Evolutionary conservation across 805 yeast genomes (phyloP), one percentile per base, ranked within the genome.

Genomic region (Cyberlindnera suaveolens): DNA sequence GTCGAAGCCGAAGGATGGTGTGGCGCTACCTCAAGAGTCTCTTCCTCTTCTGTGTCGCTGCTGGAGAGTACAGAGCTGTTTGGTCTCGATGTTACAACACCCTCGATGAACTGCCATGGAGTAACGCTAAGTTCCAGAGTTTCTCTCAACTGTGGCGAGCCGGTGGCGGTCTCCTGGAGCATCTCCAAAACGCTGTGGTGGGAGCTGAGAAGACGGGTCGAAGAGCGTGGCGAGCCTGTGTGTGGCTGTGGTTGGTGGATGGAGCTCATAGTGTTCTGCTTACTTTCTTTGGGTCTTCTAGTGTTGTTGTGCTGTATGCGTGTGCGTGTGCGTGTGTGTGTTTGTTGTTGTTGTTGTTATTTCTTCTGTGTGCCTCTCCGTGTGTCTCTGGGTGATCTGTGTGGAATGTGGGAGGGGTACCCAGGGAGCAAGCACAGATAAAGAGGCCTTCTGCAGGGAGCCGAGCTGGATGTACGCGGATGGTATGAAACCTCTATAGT

Each of bases 31-130:
- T 23, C 27, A 23, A 26, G 5, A 19, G 34, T 14, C 27, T 47
- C 48, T n/a, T 56, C 58, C n/a, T 57, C 62, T 31, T 56, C 60
- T 1, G 55, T 53, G 34, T 57, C 62, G 10, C 58, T 54, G 5
- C 53, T 47, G 3, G 62, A 58, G 6, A 58, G 40, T 0, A 58
- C 62, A 3, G 62, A 58, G 36, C 60, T 54, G 1, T 58, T 56
- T 11, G 62, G 61, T 34, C 62, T 45, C 11, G 58, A 46, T 2
- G 48, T 43, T 14, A 50, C 31, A 15, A 38, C 35, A 20, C 47
- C 48, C 1, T 48, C 41, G 33, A 57, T 38, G 1, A 58, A 42
- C 30, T 54, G 60, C 58, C 60, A 56, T 14, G 62, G 51, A 3
- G 49, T 43, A 8, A 47, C 33, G 7, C 53, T 60, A 63, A 48